A percentile compares a stretch with the other conserved stretches of the same genome.
These are phyloP conservation scores for Myxozyma melibiosi DNA, from an alignment of 805 yeast genomes.

Conservation along the genomic window DNA sequence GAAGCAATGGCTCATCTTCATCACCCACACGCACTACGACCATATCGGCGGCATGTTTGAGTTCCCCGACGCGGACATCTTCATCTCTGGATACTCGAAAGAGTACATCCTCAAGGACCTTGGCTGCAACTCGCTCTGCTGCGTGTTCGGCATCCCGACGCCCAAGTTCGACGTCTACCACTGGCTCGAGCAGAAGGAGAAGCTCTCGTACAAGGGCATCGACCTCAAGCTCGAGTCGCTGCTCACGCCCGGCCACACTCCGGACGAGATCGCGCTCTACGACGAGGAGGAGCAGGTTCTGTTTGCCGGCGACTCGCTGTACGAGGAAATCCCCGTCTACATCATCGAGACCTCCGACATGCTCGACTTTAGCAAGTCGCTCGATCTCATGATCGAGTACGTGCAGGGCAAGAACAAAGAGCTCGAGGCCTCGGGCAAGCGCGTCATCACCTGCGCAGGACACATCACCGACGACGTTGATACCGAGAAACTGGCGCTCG, in stretches of 20 bases:
- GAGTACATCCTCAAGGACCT: slow-evolving; percentile 32
- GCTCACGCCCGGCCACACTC: slow-evolving; percentile 33
- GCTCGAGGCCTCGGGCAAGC: slow-evolving; percentile 19
- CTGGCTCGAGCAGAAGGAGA: slow-evolving; percentile 33
- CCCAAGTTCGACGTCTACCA: slow-evolving; percentile 31
- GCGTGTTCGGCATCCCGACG: slow-evolving; percentile 32
- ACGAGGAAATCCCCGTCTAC: slow-evolving; percentile 32
- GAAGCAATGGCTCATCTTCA: slow-evolving; percentile 33
- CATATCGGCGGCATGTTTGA: slow-evolving; percentile 33
- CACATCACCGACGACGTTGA: slow-evolving; percentile 32
- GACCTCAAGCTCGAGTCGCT: slow-evolving; percentile 30
- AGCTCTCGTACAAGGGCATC: slow-evolving; percentile 25
- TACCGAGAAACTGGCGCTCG: slow-evolving; percentile 24
- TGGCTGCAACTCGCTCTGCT: slow-evolving; percentile 34
- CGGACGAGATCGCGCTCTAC: slow-evolving; percentile 33
- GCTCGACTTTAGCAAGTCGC: slow-evolving; percentile 23
- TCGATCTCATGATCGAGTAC: slow-evolving; percentile 24
- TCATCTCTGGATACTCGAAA: slow-evolving; percentile 28
- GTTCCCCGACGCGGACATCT: slow-evolving; percentile 29
- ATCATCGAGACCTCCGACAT: slow-evolving; percentile 33
- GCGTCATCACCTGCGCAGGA: slow-evolving; percentile 32
- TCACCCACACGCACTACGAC: slow-evolving; percentile 33
- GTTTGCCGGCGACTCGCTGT: slow-evolving; percentile 34
- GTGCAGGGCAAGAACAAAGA: slow-evolving; percentile 24
- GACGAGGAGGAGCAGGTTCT: slow-evolving; percentile 31